A percentile compares a stretch with the other conserved stretches of the same genome.
phyloP scores from a whole-genome alignment of 257 asterid species.

The Fraxinus excelsior region DNA sequence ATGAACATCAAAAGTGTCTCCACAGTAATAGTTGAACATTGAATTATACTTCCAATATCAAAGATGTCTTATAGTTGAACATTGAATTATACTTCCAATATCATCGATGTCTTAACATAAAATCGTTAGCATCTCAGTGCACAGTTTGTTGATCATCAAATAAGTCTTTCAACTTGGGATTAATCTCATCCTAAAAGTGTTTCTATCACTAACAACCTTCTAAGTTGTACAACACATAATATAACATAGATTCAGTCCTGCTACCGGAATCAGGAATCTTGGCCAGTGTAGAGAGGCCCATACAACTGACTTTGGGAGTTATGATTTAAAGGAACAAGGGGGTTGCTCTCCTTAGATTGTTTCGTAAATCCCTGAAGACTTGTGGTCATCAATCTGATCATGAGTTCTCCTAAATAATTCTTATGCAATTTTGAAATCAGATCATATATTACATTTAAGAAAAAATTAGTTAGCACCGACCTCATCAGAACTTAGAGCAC shows the following conservation, averaged over 20 bases:
- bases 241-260: background rate
- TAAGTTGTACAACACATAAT: too few relatives aligned
- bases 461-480: constrained; percentile 15
- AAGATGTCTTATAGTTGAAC: background rate
- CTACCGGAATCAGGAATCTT: background rate
- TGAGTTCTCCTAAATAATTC: background rate
- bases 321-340: background rate
- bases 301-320: background rate
- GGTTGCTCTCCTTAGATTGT: background rate
- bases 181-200: background rate
- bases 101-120: background rate
- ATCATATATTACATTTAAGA: background rate
- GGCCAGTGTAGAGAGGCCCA: background rate
- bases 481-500: constrained; percentile 2
- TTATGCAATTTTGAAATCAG: background rate
- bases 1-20: background rate
- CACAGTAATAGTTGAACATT: background rate
- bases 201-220: background rate
- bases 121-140: background rate
- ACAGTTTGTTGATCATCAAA: background rate
- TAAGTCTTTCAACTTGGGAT: background rate
- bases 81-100: background rate
- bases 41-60: background rate
- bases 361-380: too few relatives aligned
- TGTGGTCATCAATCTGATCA: background rate